Evolutionary conservation across 2,329 filamentous ascomycete genomes (phyloP).

Genomic region (Xylariaceae sp.): DNA sequence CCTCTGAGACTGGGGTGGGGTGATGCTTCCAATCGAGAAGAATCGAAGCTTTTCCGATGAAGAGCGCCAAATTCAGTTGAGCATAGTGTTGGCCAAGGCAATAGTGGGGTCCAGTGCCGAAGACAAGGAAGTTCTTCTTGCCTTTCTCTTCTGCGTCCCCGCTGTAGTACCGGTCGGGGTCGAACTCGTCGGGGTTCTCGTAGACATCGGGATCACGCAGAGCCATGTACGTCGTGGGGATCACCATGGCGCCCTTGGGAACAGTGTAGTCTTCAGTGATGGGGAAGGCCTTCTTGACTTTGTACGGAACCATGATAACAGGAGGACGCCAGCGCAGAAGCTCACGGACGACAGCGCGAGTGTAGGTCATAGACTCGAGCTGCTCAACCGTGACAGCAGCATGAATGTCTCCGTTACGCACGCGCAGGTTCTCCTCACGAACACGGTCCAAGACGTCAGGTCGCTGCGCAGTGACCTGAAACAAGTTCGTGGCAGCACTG

Average conservation of each 20-base stretch:
- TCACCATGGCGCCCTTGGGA: slow-evolving; percentile 90
- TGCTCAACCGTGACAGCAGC: slow-evolving; percentile 74
- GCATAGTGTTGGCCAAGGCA: slow-evolving; percentile 93
- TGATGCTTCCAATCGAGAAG: slow-evolving; percentile 87
- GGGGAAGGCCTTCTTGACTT: slow-evolving; percentile 92
- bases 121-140: slow-evolving; percentile 93
- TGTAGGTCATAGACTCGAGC: slow-evolving; percentile 85
- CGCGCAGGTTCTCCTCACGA: slow-evolving; percentile 80
- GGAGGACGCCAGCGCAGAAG: slow-evolving; percentile 90
- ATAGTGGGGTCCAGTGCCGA: slow-evolving; percentile 93
- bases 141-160: slow-evolving; percentile 83
- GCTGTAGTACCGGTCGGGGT: slow-evolving; percentile 86
- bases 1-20: slow-evolving; percentile 76
- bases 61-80: slow-evolving; percentile 79
- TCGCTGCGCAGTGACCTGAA: slow-evolving; percentile 89
- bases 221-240: slow-evolving; percentile 85
- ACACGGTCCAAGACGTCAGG: slow-evolving; percentile 89
- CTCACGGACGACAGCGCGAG: slow-evolving; percentile 86
- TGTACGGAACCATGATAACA: slow-evolving; percentile 94
- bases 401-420: slow-evolving; percentile 70
- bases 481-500: slow-evolving; percentile 89
- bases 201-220: slow-evolving; percentile 93
- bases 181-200: slow-evolving; percentile 79
- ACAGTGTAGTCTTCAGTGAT: slow-evolving; percentile 86
- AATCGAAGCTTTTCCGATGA: slow-evolving; percentile 86